Evolutionary conservation across 2,329 filamentous ascomycete species (phyloP), one percentile per base, ranked within the genome.

Genomic region (Penicillium brevicompactum): DNA sequence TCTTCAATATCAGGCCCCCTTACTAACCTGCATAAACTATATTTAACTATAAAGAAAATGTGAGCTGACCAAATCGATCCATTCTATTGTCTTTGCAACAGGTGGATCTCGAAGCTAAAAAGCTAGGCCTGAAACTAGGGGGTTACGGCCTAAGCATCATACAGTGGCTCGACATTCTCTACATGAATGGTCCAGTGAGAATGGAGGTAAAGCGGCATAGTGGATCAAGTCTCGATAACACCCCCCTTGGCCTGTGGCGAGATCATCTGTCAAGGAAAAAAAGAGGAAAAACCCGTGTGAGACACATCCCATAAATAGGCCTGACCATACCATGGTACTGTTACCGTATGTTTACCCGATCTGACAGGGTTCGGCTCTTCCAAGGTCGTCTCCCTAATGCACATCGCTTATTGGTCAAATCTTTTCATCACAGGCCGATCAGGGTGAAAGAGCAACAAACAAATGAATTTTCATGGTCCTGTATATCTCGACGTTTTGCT

Each of bases 251-350:
- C 24, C 6, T 38, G 52, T 55, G 52, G 52, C 52, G 6, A 55
- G 37, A 45, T 51, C 52, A 55, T 55, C 47, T 34, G 52, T 24
- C 14, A 24, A 31, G 24, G 8, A 50, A 49, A 49, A 37, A 32
- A 14, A 30, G 10, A 10, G n/a, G n/a, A 37, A 37, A 37, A 37
- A 37, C 34, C 13, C 11, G 51, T 45, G 47, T 54, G 52, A 54
- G 52, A 54, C 52, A 55, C 47, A 55, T 51, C 47, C 52, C 52
- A 55, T 51, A 51, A 51, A 55, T 55, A 55, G 52, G 38, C n/a
- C 40, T 31, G 13, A 32, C 27, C 11, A 41, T 53, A 43, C 51
- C 16, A 16, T 51, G 46, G 32, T 31, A 46, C 31, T n/a, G 37
- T 31, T 52, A 52, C 43, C 22, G 30, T 46, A 27, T 32, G 41